A percentile compares a stretch with the other conserved stretches of the same genome.
Evolutionary conservation across 441 rosid genomes (phyloP).

Genomic region (Codiaeum variegatum): DNA sequence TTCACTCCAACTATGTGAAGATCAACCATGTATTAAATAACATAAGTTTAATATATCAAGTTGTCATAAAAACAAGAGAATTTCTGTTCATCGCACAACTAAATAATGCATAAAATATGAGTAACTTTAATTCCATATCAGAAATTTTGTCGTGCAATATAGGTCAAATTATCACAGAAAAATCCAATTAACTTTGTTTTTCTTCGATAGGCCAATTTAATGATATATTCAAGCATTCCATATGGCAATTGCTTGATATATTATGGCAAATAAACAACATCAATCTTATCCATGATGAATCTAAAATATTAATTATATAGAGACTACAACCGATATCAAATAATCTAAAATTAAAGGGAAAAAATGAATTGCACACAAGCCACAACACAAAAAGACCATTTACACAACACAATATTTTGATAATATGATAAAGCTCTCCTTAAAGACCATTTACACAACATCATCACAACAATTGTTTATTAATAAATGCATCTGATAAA

Average conservation of each 20-base stretch:
- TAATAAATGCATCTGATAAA: no score
- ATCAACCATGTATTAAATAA: no score
- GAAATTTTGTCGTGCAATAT: neutral
- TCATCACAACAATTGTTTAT: no score
- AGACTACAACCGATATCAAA: constrained; percentile 82
- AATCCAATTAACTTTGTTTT: neutral
- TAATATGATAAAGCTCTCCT: no score
- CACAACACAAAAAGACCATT: no score
- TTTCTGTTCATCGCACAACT: neutral
- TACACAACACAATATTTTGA: no score
- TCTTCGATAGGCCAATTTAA: neutral
- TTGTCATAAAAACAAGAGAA: neutral
- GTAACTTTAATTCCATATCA: neutral
- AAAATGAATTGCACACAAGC: no score
- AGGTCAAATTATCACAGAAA: neutral
- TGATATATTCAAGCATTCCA: neutral
- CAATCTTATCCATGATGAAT: constrained; percentile 65
- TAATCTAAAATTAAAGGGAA: no score
- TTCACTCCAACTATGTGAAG: no score
- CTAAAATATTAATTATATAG: constrained; percentile 73
- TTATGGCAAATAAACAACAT: neutral
- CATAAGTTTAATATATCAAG: neutral
- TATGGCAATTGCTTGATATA: neutral
- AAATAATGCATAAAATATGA: neutral
- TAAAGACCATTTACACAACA: no score